Evolutionary conservation across 177 flowering plant species (phyloP).

Genomic region (Vitis hybrid): DNA sequence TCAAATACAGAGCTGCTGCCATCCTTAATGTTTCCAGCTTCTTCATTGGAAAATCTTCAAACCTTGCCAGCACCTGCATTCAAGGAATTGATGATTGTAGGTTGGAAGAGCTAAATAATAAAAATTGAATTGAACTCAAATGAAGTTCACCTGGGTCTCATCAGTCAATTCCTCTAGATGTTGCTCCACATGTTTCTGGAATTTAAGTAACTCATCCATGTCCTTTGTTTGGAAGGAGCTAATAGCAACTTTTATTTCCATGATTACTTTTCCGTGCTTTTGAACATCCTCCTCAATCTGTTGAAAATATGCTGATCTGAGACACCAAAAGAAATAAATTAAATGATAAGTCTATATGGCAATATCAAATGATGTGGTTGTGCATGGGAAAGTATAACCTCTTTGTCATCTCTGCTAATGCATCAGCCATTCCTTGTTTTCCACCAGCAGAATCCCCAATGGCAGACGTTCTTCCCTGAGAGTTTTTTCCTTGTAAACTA

Average conservation of each 20-base stretch:
- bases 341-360: too few relatives aligned
- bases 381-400: slow-evolving; percentile 32
- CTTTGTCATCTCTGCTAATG: slow-evolving; percentile 71
- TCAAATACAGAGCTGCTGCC: slow-evolving; percentile 49
- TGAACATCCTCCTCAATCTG: slow-evolving; percentile 69
- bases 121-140: not conserved
- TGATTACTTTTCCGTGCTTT: slow-evolving; percentile 43
- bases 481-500: slow-evolving; percentile 28
- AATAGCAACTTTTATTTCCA: slow-evolving; percentile 45
- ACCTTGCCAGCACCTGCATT: slow-evolving; percentile 57
- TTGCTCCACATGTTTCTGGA: slow-evolving; percentile 55
- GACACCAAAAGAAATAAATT: slow-evolving; percentile 5
- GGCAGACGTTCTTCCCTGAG: slow-evolving; percentile 29
- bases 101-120: not conserved
- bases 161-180: slow-evolving; percentile 57
- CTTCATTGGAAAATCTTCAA: slow-evolving; percentile 64
- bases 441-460: slow-evolving; percentile 39
- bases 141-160: slow-evolving; percentile 51
- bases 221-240: slow-evolving; percentile 54
- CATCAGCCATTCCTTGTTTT: slow-evolving; percentile 73
- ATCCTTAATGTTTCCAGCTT: slow-evolving; percentile 64
- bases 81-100: not conserved
- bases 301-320: slow-evolving; percentile 62
- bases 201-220: slow-evolving; percentile 52
- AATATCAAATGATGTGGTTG: not conserved